Evolutionary conservation across 106 monocot genomes (phyloP).

Genomic region (Dioscorea dumetorum): DNA sequence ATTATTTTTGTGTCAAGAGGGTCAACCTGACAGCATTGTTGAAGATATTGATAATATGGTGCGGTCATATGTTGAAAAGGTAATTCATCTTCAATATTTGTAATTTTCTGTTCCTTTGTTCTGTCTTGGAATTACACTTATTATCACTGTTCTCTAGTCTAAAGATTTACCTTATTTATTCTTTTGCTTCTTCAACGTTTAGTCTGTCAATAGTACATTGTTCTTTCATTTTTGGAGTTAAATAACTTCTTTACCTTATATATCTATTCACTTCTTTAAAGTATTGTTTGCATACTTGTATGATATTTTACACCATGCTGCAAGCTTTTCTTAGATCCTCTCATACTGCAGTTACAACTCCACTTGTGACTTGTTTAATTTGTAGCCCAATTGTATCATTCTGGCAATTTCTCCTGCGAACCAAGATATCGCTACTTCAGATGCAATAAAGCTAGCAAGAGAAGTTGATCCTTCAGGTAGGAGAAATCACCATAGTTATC

Average conservation of each 20-base stretch:
- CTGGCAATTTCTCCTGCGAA: conserved; percentile 98
- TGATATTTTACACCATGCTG: not conserved
- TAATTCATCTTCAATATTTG: conserved; percentile 10
- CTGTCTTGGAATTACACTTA: too few species aligned
- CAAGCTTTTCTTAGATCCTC: not conserved
- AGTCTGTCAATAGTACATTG: too few species aligned
- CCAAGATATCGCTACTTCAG: conserved; percentile 99
- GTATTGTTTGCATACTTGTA: too few species aligned
- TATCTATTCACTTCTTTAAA: not conserved
- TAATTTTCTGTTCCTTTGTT: too few species aligned
- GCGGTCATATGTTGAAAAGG: conserved; percentile 96
- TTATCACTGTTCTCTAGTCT: too few species aligned
- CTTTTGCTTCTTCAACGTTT: too few species aligned
- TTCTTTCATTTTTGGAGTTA: not conserved
- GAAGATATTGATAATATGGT: conserved; percentile 98
- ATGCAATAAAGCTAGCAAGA: conserved; percentile 96
- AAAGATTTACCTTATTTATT: too few species aligned
- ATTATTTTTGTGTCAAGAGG: conserved; percentile 42
- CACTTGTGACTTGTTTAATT: conserved; percentile 3
- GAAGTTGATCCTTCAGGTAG: conserved; percentile 95
- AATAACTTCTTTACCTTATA: not conserved
- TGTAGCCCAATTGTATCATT: conserved; percentile 90
- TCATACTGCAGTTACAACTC: not conserved
- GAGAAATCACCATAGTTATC: too few species aligned
- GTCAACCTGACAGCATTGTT: conserved; percentile 91